Base-by-base conservation (phyloP, 495 filamentous ascomycete species). In the Penicillium arizonense region DNA sequence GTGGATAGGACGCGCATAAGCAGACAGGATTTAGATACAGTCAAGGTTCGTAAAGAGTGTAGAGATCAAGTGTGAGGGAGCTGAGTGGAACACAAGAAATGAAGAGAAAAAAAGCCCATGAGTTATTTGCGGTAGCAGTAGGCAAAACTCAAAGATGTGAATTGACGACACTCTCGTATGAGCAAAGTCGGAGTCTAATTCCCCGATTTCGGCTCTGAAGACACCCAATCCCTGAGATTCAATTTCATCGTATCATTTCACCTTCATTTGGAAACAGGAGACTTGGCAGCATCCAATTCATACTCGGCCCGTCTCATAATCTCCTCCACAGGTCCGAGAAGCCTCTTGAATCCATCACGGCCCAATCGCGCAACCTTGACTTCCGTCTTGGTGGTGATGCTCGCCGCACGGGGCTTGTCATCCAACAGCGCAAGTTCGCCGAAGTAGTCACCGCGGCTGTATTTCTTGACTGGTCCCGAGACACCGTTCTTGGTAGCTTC, bases 281-380 rank as follows among this genome's bases (percentile, higher is more conserved):
- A 61, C 48, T 61, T 57, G 58, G 68, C 38, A 38, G 64, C 52
- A 41, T 69, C 64, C 50, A 65, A 33, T 45, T 72, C 61, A 55
- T 81, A 81, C 44, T 90, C 86, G 44, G 87, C 88, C 63, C 94
- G 81, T 63, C 95, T 72, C 92, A 98, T 96, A 65, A 98, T 95
- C 36, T 89, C 84, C 68, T 96, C 91, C 44, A 97, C 92, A 4
- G 94, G 91, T 2, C 94, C 94, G 42, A 98, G 74, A 61, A 98
- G 74, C 59, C 94, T 79, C 78, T 96, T 92, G 71, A 98, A 98
- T 4, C 91, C 95, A 58, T 89, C 89, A 59, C 96, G 96, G 23
- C 91, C 93, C 26, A 98, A 71, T 28, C 84, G 89, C 16, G 94
- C 95, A n/a, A 97, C 90, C 74, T 97, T 97, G 63, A 96, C 89